Percentiles rank a stretch among this genome's conserved stretches.
Conservation (phyloP, 176 grass and related monocot genomes). For the Bonia amplexicaulis region DNA sequence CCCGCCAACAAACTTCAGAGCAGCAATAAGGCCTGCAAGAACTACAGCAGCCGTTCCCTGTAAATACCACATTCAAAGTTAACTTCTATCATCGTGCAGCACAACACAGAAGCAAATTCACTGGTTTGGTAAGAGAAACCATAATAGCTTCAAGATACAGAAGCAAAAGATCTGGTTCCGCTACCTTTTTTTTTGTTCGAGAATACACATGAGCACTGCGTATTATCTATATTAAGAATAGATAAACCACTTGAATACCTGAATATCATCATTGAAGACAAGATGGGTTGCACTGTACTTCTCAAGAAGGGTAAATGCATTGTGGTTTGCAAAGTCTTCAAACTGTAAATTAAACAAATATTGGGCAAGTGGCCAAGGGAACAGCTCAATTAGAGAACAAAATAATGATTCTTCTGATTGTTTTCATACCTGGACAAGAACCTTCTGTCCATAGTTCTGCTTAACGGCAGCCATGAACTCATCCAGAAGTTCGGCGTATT, state of each 20-base stretch:
- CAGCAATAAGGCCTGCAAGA: slow-evolving; percentile 70
- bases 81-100: background rate
- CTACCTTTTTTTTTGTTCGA: no score
- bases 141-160: background rate
- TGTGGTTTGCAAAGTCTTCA: slow-evolving; percentile 92
- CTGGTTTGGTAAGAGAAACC: background rate
- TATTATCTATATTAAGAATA: no score
- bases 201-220: no score
- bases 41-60: slow-evolving; percentile 92
- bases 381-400: background rate
- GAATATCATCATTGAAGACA: slow-evolving; percentile 98
- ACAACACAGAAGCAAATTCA: slow-evolving; percentile 7
- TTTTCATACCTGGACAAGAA: slow-evolving; percentile 73
- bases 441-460: slow-evolving; percentile 88
- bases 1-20: slow-evolving; percentile 61
- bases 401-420: background rate
- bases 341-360: slow-evolving; percentile 41
- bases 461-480: slow-evolving; percentile 88
- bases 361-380: background rate
- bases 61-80: slow-evolving; percentile 14
- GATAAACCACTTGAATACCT: slow-evolving; percentile 34
- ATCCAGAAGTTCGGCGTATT: slow-evolving; percentile 67
- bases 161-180: background rate
- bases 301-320: slow-evolving; percentile 85
- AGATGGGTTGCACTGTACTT: slow-evolving; percentile 81